Conservation (phyloP, 305 asterid species). For the Solanum hybrid region DNA sequence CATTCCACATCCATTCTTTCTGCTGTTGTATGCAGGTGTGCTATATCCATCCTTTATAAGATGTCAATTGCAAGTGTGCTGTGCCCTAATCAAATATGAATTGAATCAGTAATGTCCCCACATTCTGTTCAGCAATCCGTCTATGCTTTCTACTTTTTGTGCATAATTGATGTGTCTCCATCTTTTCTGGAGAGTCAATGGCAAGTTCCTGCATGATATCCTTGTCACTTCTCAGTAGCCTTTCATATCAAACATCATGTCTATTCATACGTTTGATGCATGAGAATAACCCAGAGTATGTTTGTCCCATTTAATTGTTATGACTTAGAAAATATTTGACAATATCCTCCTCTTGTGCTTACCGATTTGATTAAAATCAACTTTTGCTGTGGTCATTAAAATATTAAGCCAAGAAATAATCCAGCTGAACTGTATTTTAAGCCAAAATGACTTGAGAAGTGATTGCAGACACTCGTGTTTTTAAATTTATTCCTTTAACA, state of each 20-base stretch:
- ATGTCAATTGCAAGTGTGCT: neutral
- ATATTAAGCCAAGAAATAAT: neutral
- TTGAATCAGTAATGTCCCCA: neutral
- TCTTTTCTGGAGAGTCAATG: neutral
- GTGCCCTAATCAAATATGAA: neutral
- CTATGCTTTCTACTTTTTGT: neutral
- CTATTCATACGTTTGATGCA: neutral
- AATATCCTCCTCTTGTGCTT: neutral
- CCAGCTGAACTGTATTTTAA: neutral
- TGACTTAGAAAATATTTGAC: neutral
- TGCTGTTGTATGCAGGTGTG: neutral
- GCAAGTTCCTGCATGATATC: neutral
- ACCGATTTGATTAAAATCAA: neutral
- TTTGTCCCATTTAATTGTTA: neutral
- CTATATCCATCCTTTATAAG: neutral
- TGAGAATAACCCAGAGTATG: neutral
- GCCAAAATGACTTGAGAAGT: neutral
- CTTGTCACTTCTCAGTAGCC: neutral
- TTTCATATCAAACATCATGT: neutral
- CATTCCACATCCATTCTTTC: neutral
- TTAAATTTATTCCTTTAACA: neutral
- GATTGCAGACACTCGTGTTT: neutral
- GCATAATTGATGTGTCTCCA: neutral
- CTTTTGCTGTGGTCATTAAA: neutral
- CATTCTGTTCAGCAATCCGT: neutral